Evolutionary conservation across 2,329 filamentous ascomycete genomes (phyloP), one percentile per base, ranked within the genome.

Genomic region (Cladosporium cucumerinum): DNA sequence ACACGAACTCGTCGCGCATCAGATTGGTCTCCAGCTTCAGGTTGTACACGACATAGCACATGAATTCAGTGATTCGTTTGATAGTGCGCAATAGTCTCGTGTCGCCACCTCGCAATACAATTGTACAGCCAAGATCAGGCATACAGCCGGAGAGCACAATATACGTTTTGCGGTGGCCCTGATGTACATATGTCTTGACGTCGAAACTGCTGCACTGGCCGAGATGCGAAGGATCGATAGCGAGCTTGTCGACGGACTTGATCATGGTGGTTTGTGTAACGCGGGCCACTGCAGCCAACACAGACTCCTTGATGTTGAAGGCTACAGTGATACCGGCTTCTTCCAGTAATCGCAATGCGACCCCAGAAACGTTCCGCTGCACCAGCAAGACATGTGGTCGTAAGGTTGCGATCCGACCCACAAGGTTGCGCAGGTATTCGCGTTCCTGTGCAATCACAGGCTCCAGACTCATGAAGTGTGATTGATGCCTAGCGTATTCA

Each of bases 21-120:
- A 99, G 82, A 71, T 91, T 97, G 1, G 95, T 97, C 78, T 99
- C 95, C 16, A 99, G 84, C 74, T 96, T 97, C 61, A 99, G 83
- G 72, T 97, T 99, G 78, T 99, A 99, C 14, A 98, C 93, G 23
- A 99, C 96, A 71, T 98, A 99, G 43, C 96, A 90, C 94, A 99
- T 97, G 74, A 99, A 98, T 75, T 99, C 95, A 12, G 94, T 95
- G 69, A 99, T 95, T 61, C 88, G 86, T 78, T 99, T 99, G 77
- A 99, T 87, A 71, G 88, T 91, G 1, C 87, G 82, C 21, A 99
- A 83, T 0, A 87, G 82, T 57, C 86, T 81, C 32, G 87, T 88
- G 66, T 90, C 87, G 3, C 90, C 91, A 1, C 95, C 95, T 54
- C 95, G 88, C 25, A 99, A 82, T 14, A 93, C 92, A 70, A 99